Evolutionary conservation across 2,329 filamentous ascomycete genomes (phyloP).

Genomic region (Fusarium sp.): DNA sequence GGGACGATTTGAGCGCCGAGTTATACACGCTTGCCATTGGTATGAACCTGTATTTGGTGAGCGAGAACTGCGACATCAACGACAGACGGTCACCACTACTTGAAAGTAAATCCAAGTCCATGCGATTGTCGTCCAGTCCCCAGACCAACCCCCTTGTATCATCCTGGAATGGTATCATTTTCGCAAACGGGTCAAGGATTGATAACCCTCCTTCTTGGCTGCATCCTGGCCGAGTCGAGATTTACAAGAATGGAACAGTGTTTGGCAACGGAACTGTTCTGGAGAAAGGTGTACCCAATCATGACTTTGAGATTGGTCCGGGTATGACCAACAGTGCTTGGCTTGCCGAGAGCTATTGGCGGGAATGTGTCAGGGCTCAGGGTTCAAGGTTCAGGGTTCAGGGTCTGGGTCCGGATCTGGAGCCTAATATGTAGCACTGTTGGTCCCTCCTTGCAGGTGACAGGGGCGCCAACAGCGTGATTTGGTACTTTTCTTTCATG

Average conservation of each 20-base stretch:
- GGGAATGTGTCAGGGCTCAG: background rate
- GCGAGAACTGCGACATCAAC: too few relatives aligned
- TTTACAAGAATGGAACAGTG: background rate
- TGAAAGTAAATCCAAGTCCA: background rate
- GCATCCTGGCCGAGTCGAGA: background rate
- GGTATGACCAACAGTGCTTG: background rate
- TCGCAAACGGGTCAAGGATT: conserved; percentile 1
- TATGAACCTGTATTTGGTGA: too few relatives aligned
- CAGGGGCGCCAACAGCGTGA: background rate
- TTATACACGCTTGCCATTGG: too few relatives aligned
- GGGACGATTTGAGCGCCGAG: too few relatives aligned
- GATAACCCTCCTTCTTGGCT: background rate
- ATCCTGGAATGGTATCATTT: conserved; percentile 4
- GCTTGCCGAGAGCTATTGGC: background rate
- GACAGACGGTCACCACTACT: too few relatives aligned
- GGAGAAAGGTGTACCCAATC: background rate
- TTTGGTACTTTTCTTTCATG: background rate
- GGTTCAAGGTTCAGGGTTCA: too few relatives aligned
- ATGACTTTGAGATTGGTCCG: background rate
- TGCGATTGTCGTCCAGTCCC: background rate
- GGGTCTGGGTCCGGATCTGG: background rate
- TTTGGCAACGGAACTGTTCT: background rate
- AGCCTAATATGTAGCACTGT: background rate
- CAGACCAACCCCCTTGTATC: background rate
- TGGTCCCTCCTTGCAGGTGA: background rate